phyloP scores from a whole-genome alignment of 2,329 filamentous ascomycete species.

The Talaromyces sp. region DNA sequence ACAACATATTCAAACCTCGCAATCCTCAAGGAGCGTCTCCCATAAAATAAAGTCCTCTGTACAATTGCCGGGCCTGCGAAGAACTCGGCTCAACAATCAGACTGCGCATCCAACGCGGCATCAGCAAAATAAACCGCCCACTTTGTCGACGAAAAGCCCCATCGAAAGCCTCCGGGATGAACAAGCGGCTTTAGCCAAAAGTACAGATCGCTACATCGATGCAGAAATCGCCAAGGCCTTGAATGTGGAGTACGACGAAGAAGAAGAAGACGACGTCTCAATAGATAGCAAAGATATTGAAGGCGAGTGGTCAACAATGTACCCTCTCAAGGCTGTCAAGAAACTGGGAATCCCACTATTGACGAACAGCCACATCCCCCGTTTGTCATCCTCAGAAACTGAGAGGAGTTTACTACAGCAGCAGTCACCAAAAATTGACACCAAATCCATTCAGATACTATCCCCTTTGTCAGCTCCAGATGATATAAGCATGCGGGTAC shows the following conservation, averaged over 20 bases:
- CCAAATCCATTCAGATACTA: slow-evolving; percentile 6
- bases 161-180: slow-evolving; percentile 11
- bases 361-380: slow-evolving; percentile 14
- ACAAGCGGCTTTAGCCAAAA: slow-evolving; percentile 11
- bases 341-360: slow-evolving; percentile 15
- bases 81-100: background rate
- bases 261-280: background rate
- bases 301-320: slow-evolving; percentile 12
- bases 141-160: background rate
- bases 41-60: slow-evolving; percentile 7
- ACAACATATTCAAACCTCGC: background rate
- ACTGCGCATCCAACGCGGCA: background rate
- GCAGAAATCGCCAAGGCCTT: slow-evolving; percentile 13
- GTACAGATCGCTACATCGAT: slow-evolving; percentile 15
- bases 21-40: background rate
- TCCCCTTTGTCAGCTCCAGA: slow-evolving; percentile 3
- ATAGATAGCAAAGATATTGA: background rate
- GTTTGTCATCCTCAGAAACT: slow-evolving; percentile 19
- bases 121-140: background rate
- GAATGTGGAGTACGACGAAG: slow-evolving; percentile 3
- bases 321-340: slow-evolving; percentile 13
- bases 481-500: slow-evolving; percentile 4
- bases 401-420: slow-evolving; percentile 23
- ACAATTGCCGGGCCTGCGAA: slow-evolving; percentile 4
- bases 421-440: slow-evolving; percentile 24